Conservation (phyloP, 2,329 filamentous ascomycete species). For the Passalora sequoiae region DNA sequence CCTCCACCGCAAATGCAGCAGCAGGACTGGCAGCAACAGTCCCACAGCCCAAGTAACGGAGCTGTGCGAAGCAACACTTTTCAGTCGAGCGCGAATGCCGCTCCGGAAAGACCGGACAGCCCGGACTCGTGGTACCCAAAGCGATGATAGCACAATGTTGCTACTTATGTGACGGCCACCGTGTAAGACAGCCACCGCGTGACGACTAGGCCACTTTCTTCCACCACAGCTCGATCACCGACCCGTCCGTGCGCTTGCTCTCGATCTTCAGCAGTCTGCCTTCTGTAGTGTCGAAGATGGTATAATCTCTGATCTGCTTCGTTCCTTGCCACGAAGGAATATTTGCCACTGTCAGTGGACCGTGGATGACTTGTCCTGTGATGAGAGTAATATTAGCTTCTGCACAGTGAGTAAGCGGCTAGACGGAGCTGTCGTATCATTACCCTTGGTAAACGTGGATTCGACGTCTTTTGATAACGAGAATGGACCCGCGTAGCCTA, state of each 20-base stretch:
- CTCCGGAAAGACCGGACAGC: too few relatives aligned
- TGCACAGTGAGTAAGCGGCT: neutral
- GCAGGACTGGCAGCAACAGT: constrained; percentile 6
- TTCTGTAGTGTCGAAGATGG: constrained; percentile 8
- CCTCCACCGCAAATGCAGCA: constrained; percentile 1
- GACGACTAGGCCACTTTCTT: neutral
- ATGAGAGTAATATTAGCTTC: too few relatives aligned
- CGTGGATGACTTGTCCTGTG: constrained; percentile 13
- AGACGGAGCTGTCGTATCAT: neutral
- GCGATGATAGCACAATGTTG: constrained; percentile 4
- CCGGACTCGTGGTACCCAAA: constrained; percentile 29
- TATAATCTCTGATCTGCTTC: constrained; percentile 13
- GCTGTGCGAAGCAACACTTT: neutral
- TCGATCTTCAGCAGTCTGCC: constrained; percentile 9
- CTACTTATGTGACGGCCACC: too few relatives aligned
- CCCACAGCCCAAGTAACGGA: neutral
- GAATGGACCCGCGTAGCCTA: constrained; percentile 9
- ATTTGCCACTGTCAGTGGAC: constrained; percentile 14
- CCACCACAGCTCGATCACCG: constrained; percentile 11
- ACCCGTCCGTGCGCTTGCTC: constrained; percentile 8
- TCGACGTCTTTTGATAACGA: too few relatives aligned
- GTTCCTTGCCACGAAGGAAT: constrained; percentile 7
- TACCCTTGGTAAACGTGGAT: too few relatives aligned
- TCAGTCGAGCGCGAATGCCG: neutral
- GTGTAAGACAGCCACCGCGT: neutral